Conservation (phyloP, 2,329 filamentous ascomycete genomes). For the Fusarium odoratissimum region DNA sequence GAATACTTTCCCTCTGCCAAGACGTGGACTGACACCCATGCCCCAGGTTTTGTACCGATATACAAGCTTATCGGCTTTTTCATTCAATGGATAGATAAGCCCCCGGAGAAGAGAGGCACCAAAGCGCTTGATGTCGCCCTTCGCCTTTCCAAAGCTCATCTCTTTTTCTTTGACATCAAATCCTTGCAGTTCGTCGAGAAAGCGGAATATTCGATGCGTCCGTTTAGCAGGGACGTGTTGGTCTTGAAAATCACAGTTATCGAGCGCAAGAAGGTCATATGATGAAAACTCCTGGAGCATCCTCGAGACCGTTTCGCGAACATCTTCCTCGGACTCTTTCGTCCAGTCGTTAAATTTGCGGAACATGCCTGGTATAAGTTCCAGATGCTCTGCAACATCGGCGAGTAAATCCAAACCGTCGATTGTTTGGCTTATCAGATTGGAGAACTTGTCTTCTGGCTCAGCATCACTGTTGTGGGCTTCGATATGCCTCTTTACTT, state of each 20-base stretch:
- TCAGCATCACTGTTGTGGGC: slow-evolving; percentile 26
- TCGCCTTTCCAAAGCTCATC: slow-evolving; percentile 26
- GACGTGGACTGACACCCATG: background rate
- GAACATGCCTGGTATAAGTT: background rate
- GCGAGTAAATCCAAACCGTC: slow-evolving; percentile 37
- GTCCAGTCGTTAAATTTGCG: background rate
- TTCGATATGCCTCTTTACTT: slow-evolving; percentile 31
- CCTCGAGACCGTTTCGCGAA: background rate
- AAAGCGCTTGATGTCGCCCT: slow-evolving; percentile 41
- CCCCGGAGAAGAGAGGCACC: slow-evolving; percentile 35
- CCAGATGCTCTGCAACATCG: slow-evolving; percentile 38
- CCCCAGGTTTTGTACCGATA: background rate
- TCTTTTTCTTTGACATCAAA: slow-evolving; percentile 1
- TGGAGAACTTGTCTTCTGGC: slow-evolving; percentile 20
- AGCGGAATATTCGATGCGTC: slow-evolving; percentile 18
- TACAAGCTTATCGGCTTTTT: background rate
- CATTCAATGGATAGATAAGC: slow-evolving; percentile 30
- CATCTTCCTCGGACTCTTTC: background rate
- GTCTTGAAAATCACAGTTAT: slow-evolving; percentile 27
- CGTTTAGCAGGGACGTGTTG: slow-evolving; percentile 24
- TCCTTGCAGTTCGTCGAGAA: slow-evolving; percentile 40
- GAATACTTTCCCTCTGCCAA: background rate
- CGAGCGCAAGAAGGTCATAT: slow-evolving; percentile 32
- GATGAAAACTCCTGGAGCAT: background rate
- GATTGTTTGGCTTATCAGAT: slow-evolving; percentile 37